Percentiles rank a stretch among this genome's conserved stretches.
Evolutionary conservation across 148 eudicot genomes (phyloP).

Genomic region (Euryodendron excelsum): DNA sequence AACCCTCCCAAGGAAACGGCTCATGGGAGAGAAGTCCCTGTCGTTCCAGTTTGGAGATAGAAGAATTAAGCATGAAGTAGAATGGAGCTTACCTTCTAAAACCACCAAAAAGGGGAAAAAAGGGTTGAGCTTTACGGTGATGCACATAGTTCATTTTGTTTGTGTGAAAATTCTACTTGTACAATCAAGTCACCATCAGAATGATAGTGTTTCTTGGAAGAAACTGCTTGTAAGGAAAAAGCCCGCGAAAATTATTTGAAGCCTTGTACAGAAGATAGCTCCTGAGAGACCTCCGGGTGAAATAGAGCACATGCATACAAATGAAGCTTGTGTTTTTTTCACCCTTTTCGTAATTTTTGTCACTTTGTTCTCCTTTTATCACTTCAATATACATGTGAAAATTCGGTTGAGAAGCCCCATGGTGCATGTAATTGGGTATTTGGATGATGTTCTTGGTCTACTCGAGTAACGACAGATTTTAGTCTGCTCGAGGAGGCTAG

Average conservation of each 20-base stretch:
- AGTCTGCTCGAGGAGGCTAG: too few species aligned
- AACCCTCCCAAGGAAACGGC: background rate
- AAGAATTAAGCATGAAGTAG: constrained; percentile 1
- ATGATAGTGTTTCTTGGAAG: background rate
- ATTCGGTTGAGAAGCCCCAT: too few species aligned
- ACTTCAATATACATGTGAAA: too few species aligned
- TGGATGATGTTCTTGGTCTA: too few species aligned
- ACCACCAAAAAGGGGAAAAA: background rate
- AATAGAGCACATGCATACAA: background rate
- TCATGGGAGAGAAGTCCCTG: too few species aligned
- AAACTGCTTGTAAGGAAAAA: background rate
- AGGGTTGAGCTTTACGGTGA: background rate
- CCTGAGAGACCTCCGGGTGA: background rate
- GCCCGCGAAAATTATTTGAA: background rate
- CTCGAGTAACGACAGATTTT: too few species aligned
- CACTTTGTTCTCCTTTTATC: background rate
- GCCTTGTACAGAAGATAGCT: background rate
- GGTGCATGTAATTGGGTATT: too few species aligned
- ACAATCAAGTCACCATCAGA: background rate
- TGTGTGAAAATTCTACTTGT: background rate
- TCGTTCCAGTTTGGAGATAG: constrained; percentile 23
- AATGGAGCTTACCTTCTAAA: background rate
- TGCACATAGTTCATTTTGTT: background rate
- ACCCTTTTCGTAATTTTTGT: background rate
- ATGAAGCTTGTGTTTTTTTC: background rate